phyloP scores from a whole-genome alignment of 371 early-diverging fungal genomes.

The Cokeromyces recurvatus region DNA sequence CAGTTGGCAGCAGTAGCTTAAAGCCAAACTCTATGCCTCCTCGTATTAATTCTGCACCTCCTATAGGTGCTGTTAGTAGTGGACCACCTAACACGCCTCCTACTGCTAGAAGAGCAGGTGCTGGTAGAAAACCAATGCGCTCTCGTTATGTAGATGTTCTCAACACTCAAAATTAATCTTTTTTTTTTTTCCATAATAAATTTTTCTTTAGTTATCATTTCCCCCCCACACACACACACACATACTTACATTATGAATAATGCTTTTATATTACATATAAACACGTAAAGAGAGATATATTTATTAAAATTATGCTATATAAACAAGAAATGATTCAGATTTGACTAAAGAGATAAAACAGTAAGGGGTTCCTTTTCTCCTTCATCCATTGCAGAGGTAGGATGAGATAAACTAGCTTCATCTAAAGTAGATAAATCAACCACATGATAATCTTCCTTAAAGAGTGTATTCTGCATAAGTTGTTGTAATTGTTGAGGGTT shows the following conservation, averaged over 20 bases:
- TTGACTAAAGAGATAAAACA: slow-evolving; percentile 21
- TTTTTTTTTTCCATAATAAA: slow-evolving; percentile 8
- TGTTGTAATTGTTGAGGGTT: slow-evolving; percentile 38
- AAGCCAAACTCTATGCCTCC: slow-evolving; percentile 19
- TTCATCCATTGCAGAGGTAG: slow-evolving; percentile 25
- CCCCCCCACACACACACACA: too few species aligned
- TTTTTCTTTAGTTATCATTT: not conserved
- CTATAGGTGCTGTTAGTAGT: slow-evolving; percentile 6
- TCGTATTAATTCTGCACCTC: slow-evolving; percentile 27
- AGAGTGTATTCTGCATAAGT: slow-evolving; percentile 24
- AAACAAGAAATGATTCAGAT: too few species aligned
- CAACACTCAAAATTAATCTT: slow-evolving; percentile 17
- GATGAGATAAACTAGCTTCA: slow-evolving; percentile 12
- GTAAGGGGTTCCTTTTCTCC: slow-evolving; percentile 23
- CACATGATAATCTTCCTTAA: slow-evolving; percentile 36
- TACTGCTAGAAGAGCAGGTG: slow-evolving; percentile 19
- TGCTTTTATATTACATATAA: too few species aligned
- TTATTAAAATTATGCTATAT: too few species aligned
- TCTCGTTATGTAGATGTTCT: slow-evolving; percentile 49
- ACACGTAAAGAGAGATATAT: too few species aligned
- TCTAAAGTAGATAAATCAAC: slow-evolving; percentile 8
- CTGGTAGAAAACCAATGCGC: slow-evolving; percentile 39
- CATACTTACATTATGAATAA: too few species aligned
- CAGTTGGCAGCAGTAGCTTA: not conserved
- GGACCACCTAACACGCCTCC: slow-evolving; percentile 23